A percentile compares a stretch with the other conserved stretches of the same genome.
Conservation (phyloP, 352 stramenopile genomes). For the Phytopythium ostracodes region DNA sequence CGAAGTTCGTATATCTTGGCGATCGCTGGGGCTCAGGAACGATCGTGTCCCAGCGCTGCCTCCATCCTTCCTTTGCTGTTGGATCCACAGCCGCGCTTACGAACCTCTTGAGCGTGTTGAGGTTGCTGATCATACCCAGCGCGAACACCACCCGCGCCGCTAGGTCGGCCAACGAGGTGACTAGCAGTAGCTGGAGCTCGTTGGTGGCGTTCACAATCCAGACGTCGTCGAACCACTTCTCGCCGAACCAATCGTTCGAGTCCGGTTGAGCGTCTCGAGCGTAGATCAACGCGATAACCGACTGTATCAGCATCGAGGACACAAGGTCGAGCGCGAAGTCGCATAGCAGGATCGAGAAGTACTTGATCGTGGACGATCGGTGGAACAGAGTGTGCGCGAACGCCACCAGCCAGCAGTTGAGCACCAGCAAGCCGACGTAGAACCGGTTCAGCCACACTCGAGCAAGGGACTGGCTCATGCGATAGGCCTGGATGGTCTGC, state of each 20-base stretch:
- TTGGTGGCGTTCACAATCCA: slow-evolving; percentile 16
- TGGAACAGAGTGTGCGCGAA: slow-evolving; percentile 9
- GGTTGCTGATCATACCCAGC: slow-evolving; percentile 21
- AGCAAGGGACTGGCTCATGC: slow-evolving; percentile 19
- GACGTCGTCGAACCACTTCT: slow-evolving; percentile 22
- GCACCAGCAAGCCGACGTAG: slow-evolving; percentile 19
- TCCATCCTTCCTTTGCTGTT: background rate
- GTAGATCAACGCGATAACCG: slow-evolving; percentile 11
- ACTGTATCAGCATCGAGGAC: slow-evolving; percentile 17
- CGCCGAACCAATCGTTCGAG: background rate
- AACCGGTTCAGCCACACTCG: slow-evolving; percentile 24
- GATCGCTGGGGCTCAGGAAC: too few species aligned
- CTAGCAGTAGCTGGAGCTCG: slow-evolving; percentile 27
- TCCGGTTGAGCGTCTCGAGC: slow-evolving; percentile 11
- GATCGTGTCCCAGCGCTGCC: slow-evolving; percentile 1
- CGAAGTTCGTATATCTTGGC: background rate
- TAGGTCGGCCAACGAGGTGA: slow-evolving; percentile 30
- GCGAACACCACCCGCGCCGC: slow-evolving; percentile 31
- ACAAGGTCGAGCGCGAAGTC: slow-evolving; percentile 20
- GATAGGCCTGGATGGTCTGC: slow-evolving; percentile 23
- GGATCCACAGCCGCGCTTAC: slow-evolving; percentile 4
- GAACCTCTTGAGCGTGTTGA: slow-evolving; percentile 29
- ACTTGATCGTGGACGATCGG: background rate
- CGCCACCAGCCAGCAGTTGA: slow-evolving; percentile 21
- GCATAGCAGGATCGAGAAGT: slow-evolving; percentile 9